Evolutionary conservation across 2,329 filamentous ascomycete species (phyloP).

Genomic region (Botrytis squamosa): DNA sequence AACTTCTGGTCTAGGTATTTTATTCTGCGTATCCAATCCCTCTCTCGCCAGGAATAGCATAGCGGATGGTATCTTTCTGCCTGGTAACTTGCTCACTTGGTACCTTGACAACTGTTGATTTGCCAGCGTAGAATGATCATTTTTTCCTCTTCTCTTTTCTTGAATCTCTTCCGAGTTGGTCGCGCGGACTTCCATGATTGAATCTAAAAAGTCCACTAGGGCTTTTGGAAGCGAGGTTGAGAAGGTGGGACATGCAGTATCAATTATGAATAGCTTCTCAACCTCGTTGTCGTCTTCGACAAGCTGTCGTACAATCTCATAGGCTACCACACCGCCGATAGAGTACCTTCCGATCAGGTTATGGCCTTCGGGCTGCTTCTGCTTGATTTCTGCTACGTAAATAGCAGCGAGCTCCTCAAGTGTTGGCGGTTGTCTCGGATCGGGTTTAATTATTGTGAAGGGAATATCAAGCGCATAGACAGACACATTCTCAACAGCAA

Average conservation of each 20-base stretch:
- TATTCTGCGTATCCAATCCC: constrained; percentile 60
- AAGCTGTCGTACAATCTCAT: constrained; percentile 62
- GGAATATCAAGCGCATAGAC: constrained; percentile 66
- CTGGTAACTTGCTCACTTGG: constrained; percentile 52
- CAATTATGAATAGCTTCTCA: constrained; percentile 61
- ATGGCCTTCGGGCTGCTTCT: constrained; percentile 66
- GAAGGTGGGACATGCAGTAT: constrained; percentile 63
- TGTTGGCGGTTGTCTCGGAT: constrained; percentile 56
- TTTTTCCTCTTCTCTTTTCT: constrained; percentile 60
- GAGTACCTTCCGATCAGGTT: constrained; percentile 72
- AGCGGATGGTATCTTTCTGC: constrained; percentile 54
- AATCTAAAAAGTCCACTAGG: constrained; percentile 60
- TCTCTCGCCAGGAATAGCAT: constrained; percentile 69
- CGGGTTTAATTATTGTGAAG: constrained; percentile 66
- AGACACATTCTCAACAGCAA: constrained; percentile 38
- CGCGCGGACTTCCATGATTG: constrained; percentile 66
- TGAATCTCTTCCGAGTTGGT: constrained; percentile 35
- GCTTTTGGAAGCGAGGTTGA: constrained; percentile 61
- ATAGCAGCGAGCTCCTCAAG: constrained; percentile 63
- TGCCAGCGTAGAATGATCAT: constrained; percentile 65
- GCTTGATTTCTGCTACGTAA: constrained; percentile 68
- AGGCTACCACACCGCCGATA: constrained; percentile 71
- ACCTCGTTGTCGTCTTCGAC: constrained; percentile 56
- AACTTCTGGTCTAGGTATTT: constrained; percentile 46
- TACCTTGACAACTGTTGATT: constrained; percentile 55